Evolutionary conservation across 2,329 filamentous ascomycete species (phyloP).

Genomic region (Trichoderma gracile): DNA sequence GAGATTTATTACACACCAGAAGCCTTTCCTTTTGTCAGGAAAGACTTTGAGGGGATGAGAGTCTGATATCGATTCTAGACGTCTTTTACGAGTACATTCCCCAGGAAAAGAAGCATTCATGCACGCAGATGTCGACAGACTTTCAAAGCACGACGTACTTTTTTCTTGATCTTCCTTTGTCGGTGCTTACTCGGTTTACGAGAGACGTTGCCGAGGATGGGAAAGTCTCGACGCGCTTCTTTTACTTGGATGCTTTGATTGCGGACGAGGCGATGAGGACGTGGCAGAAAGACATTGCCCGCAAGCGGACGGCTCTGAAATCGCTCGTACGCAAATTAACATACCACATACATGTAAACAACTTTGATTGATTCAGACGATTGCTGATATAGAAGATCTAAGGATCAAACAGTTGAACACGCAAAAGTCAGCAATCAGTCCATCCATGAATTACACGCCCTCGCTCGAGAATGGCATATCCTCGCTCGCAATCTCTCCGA

Average conservation of each 20-base stretch:
- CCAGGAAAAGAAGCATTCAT: neutral
- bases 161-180: neutral
- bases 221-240: neutral
- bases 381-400: neutral
- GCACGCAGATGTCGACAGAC: neutral
- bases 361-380: fast-evolving
- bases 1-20: too few relatives aligned
- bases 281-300: conserved; percentile 5
- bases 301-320: conserved; percentile 1
- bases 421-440: neutral
- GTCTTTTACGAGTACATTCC: conserved; percentile 7
- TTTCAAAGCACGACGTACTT: neutral
- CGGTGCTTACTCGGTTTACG: neutral
- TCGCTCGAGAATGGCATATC: conserved; percentile 2
- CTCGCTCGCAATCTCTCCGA: neutral
- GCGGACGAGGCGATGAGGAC: conserved; percentile 5
- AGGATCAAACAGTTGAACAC: neutral
- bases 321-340: neutral
- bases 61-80: neutral
- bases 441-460: neutral
- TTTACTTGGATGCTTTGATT: conserved; percentile 3
- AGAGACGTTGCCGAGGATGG: neutral
- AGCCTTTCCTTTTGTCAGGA: too few relatives aligned
- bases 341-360: neutral
- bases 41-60: too few relatives aligned